Evolutionary conservation across 176 grass and related monocot species (phyloP), one percentile per base, ranked within the genome.

Genomic region (Guadua angustifolia): DNA sequence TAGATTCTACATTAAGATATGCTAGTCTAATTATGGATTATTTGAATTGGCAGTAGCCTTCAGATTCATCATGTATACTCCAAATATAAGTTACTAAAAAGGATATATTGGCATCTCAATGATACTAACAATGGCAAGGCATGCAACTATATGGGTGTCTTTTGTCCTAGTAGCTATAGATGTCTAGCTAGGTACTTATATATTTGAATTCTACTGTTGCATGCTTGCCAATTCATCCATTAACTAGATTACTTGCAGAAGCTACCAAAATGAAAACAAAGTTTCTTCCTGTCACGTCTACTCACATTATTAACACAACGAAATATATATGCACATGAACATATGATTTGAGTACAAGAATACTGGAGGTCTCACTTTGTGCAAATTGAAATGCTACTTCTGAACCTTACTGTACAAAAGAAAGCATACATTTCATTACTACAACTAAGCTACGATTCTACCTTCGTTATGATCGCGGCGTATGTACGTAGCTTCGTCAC

Each of bases 191-290:
- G 83, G 61, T 70, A 76, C 36, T 32, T 38, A 17, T n/a, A 73
- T 66, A 66, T 71, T 36, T 46, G 35, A 55, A 89, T 65, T 90
- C 16, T 83, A 79, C 68, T 69, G 60, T 83, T 42, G n/a, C 68
- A 87, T 75, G 80, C 84, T 87, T 90, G 80, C 68, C 18, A 74
- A 62, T 83, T 79, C 75, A 83, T 82, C 74, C 84, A 90, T 49
- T 62, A 72, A 55, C 9, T 59, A 44, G 72, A 70, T 82, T 83
- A 86, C 66, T 90, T 73, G 65, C 36, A 67, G 66, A 83, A 79
- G 42, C 47, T 74, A 86, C 43, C 68, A 62, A 56, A 86, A 66
- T 49, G 18, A 61, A 58, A 83, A 26, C 2, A 57, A 70, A 63
- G 25, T 55, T 65, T 65, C 21, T 56, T 72, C 7, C 7, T 42